Conservation (phyloP, 192 early-diverging fungal genomes). For the Entomortierella lignicola region DNA sequence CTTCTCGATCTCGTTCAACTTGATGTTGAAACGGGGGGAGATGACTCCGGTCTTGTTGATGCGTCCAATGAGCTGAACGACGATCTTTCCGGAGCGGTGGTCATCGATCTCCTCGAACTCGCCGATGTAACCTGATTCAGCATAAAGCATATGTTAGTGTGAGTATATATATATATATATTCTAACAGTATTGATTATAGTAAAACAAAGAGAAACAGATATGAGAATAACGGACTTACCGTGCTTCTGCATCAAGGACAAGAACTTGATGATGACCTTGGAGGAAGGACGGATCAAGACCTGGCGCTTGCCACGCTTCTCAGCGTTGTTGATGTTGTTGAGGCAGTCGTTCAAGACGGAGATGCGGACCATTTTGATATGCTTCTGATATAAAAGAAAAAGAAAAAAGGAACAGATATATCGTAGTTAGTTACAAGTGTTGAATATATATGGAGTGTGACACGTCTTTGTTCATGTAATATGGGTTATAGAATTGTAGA, state of each 20-base stretch:
- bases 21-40: conserved; percentile 98
- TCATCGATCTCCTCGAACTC: conserved; percentile 99
- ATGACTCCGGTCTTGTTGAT: conserved; percentile 99
- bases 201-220: background rate
- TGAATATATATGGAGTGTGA: no score
- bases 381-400: conserved; percentile 21
- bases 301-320: conserved; percentile 98
- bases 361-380: conserved; percentile 92
- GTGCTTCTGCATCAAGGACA: conserved; percentile 99
- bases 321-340: conserved; percentile 99
- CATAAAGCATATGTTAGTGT: no score
- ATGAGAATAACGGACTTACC: conserved; percentile 61
- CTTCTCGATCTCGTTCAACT: conserved; percentile 94
- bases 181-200: no score
- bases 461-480: no score
- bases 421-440: no score
- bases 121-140: conserved; percentile 94
- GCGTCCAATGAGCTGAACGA: conserved; percentile 97
- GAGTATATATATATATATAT: no score
- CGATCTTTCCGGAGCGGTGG: conserved; percentile 98
- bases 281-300: conserved; percentile 96
- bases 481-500: no score
- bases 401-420: no score
- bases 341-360: conserved; percentile 97
- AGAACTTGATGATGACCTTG: conserved; percentile 99